Evolutionary conservation across 2,329 filamentous ascomycete species (phyloP).

Genomic region (Ophiostoma novo-ulmi): DNA sequence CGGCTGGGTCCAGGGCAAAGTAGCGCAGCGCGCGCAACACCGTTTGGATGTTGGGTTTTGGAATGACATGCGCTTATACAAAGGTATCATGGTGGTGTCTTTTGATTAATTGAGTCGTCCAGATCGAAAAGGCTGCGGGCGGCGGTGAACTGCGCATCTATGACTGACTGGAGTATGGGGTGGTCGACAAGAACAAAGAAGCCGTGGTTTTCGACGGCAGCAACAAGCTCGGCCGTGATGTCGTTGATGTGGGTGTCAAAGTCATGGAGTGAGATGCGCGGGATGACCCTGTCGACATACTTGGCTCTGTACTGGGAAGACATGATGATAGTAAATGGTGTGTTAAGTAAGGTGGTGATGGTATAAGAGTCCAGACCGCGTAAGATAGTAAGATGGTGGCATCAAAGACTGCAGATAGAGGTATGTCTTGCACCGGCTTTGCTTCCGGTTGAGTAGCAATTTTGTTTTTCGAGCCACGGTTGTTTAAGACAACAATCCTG

Average conservation of each 20-base stretch:
- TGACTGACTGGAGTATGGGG: background rate
- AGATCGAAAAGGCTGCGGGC: background rate
- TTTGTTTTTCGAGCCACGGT: no score
- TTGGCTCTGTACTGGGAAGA: background rate
- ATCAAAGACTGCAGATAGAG: background rate
- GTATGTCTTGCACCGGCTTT: background rate
- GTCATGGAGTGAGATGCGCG: background rate
- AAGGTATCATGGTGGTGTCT: background rate
- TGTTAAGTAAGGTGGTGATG: background rate
- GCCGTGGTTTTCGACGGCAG: background rate
- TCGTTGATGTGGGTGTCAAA: background rate
- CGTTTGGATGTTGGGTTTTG: background rate
- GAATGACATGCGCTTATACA: background rate
- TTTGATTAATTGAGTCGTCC: background rate
- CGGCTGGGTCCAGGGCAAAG: background rate
- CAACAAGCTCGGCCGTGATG: background rate
- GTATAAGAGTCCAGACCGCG: background rate
- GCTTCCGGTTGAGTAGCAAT: background rate
- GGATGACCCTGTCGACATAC: background rate
- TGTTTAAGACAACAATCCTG: no score
- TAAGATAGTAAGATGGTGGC: background rate
- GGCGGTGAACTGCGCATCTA: background rate
- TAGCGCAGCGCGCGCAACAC: background rate
- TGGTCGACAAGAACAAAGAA: background rate
- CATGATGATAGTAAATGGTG: background rate